Evolutionary conservation across 805 yeast genomes (phyloP), one percentile per base, ranked within the genome.

Genomic region (Diddensiella transvaalensis): DNA sequence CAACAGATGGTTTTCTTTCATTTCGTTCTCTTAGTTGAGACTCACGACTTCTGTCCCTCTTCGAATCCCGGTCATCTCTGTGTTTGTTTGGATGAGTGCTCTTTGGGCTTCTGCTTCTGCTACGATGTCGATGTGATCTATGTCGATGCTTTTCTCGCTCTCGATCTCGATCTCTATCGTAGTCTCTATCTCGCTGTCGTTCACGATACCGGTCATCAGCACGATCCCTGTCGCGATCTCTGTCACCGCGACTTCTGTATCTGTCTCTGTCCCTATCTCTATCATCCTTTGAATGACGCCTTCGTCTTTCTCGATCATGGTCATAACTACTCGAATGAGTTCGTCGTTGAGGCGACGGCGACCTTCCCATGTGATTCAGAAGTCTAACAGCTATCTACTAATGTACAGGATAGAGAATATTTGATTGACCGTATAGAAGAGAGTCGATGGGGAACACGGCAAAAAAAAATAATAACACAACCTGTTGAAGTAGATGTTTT

Each of bases 161-260:
- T n/a, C 47, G 33, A 15, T 43, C 55, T 21, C 47, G 18, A 17
- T 55, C 51, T 3, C 52, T 40, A 13, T 55, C 52, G 13, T 50
- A 32, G 21, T 26, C 46, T 13, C 37, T 22, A 19, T 43, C 49
- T 4, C 55, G 30, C 22, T 48, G 48, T 10, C 48, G 17, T 15
- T 35, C 42, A 3, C 46, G n/a, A 29, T 41, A 39, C 36, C 56
- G 23, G 40, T 47, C 51, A 13, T 44, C 38, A 23, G 49, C 54
- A 23, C 48, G 46, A 21, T 47, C 53, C 21, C 41, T 48, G 45
- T 46, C 22, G 8, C 50, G 29, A 22, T 36, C 36, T 5, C 44
- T 42, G 33, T 52, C 41, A 26, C 42, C 42, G 42, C 50, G 32
- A 24, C 24, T 4, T 26, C 37, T 17, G 11, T 37, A 11, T n/a